These are phyloP conservation scores for Lasiodiplodia sp. DNA, from an alignment of 2,329 filamentous ascomycete genomes.

Conservation along the genomic window DNA sequence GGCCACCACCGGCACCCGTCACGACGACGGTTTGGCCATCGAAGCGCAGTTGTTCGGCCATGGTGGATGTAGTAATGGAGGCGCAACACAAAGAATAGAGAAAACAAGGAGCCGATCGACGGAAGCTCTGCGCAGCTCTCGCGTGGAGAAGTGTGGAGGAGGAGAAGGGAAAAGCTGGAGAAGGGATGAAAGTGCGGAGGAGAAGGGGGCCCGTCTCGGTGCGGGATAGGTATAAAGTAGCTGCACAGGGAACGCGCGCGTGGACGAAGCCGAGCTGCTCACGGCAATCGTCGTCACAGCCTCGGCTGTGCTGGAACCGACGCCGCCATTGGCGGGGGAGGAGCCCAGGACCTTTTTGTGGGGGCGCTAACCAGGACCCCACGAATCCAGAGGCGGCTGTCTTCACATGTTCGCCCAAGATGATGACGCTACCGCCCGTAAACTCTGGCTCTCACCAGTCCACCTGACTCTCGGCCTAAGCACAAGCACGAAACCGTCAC, in stretches of 20 bases:
- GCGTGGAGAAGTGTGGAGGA: conserved; percentile 12
- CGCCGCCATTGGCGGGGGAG: conserved; percentile 23
- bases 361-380: conserved; percentile 2
- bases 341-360: conserved; percentile 2
- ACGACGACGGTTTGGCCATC: conserved; percentile 90
- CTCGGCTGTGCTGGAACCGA: conserved; percentile 17
- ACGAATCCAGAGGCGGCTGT: not conserved
- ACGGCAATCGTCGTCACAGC: conserved; percentile 30
- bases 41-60: conserved; percentile 68
- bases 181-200: conserved; percentile 4
- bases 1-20: conserved; percentile 82
- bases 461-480: conserved; percentile 2
- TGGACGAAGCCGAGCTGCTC: conserved; percentile 26
- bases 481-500: not conserved
- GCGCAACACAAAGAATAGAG: conserved; percentile 11
- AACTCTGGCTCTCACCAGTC: not conserved
- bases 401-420: conserved; percentile 29
- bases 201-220: not conserved
- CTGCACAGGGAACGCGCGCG: conserved; percentile 13
- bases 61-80: conserved; percentile 1
- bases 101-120: conserved; percentile 13
- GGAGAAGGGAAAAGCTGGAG: conserved; percentile 12
- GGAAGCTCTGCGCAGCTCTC: conserved; percentile 11
- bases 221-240: conserved; percentile 16
- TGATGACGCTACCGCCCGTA: conserved; percentile 26